Percentiles rank a stretch among this genome's conserved stretches.
phyloP scores from a whole-genome alignment of 2,329 filamentous ascomycete species.

The Exserohilum rostratum region DNA sequence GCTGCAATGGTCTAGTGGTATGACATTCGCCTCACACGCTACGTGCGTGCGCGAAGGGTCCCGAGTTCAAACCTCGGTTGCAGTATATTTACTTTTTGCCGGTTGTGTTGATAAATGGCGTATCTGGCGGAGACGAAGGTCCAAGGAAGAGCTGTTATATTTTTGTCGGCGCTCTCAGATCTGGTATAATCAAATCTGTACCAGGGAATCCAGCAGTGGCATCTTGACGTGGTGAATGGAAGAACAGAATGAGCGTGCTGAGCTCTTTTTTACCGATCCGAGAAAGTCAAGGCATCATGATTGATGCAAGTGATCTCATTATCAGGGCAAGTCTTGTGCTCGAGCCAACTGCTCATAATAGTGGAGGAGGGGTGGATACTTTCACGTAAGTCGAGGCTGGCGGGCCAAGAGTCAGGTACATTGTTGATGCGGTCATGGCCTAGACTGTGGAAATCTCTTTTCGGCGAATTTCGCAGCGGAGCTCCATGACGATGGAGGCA shows the following conservation, averaged over 20 bases:
- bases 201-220: no score
- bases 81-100: slow-evolving; percentile 6
- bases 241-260: no score
- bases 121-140: no score
- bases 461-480: background rate
- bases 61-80: slow-evolving; percentile 7
- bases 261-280: no score
- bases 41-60: slow-evolving; percentile 3
- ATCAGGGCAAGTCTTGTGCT: background rate
- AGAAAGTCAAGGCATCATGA: no score
- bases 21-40: slow-evolving; percentile 8
- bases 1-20: slow-evolving; percentile 10
- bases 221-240: no score
- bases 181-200: no score
- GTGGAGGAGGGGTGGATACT: no score
- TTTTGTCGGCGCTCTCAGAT: no score
- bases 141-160: no score
- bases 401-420: background rate
- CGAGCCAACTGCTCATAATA: background rate
- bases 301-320: background rate
- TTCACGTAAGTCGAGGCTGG: no score
- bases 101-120: no score
- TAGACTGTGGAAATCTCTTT: background rate
- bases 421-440: slow-evolving; percentile 1
- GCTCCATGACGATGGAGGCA: slow-evolving; percentile 3